These are phyloP conservation scores for Eucalyptus victrix DNA, from an alignment of 345 rosid genomes.

Conservation along the genomic window DNA sequence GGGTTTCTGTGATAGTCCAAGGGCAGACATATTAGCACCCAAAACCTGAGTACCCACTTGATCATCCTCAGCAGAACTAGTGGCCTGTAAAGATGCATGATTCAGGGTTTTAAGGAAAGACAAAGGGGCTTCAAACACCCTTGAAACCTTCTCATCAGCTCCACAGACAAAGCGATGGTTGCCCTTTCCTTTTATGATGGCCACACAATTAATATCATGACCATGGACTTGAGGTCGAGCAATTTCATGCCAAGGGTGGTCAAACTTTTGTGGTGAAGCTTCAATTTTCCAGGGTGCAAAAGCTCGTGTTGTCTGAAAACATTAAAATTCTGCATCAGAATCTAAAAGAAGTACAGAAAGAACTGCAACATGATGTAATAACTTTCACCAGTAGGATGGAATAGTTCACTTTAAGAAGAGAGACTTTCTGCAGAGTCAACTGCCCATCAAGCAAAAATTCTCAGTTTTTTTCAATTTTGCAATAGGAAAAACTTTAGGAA, in stretches of 20 bases:
- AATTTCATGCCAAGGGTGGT: slow-evolving; percentile 77
- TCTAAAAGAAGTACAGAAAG: neutral
- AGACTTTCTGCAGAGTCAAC: neutral
- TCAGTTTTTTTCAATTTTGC: neutral
- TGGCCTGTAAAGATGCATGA: slow-evolving; percentile 34
- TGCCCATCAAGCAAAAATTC: neutral
- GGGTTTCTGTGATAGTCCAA: slow-evolving; percentile 96
- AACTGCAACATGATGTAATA: neutral
- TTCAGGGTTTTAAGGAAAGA: slow-evolving; percentile 76
- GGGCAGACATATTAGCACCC: slow-evolving; percentile 97
- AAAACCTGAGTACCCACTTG: slow-evolving; percentile 59
- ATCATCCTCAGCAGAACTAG: slow-evolving; percentile 37
- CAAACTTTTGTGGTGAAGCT: slow-evolving; percentile 11
- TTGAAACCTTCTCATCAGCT: slow-evolving; percentile 92
- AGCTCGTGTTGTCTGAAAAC: slow-evolving; percentile 60
- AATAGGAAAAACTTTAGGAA: neutral
- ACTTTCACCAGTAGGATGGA: neutral
- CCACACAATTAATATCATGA: slow-evolving; percentile 79
- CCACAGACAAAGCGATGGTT: slow-evolving; percentile 93
- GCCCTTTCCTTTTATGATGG: slow-evolving; percentile 71
- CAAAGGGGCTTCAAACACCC: slow-evolving; percentile 91
- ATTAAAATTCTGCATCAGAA: neutral
- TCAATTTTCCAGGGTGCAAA: slow-evolving; percentile 74
- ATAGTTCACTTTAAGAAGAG: neutral
- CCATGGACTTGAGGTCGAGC: slow-evolving; percentile 98